Conservation (phyloP, 2,329 filamentous ascomycete genomes). For the Epichloe gansuensis region DNA sequence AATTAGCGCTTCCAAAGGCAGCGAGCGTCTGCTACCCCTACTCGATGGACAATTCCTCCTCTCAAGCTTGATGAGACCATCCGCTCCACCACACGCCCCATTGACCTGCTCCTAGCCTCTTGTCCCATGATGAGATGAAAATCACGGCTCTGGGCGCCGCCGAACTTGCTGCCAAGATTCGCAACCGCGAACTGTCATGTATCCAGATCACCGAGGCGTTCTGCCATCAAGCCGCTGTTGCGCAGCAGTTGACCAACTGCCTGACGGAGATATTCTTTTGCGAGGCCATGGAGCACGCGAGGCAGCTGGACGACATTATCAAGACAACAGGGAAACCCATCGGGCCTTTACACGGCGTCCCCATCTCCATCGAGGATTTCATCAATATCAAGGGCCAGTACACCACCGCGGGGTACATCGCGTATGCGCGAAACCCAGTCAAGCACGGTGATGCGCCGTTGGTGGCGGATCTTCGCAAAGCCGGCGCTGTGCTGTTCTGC, state of each 20-base stretch:
- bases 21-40: slow-evolving; percentile 5
- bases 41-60: slow-evolving; percentile 7
- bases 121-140: slow-evolving; percentile 11
- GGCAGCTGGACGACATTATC: slow-evolving; percentile 27
- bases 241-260: slow-evolving; percentile 24
- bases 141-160: slow-evolving; percentile 11
- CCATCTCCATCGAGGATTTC: slow-evolving; percentile 27
- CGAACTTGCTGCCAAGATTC: slow-evolving; percentile 9
- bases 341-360: slow-evolving; percentile 47
- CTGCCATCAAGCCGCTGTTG: slow-evolving; percentile 16
- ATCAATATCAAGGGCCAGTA: slow-evolving; percentile 5
- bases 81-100: slow-evolving; percentile 4
- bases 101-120: slow-evolving; percentile 6
- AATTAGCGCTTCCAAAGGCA: slow-evolving; percentile 5
- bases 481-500: slow-evolving; percentile 35
- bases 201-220: slow-evolving; percentile 16
- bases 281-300: slow-evolving; percentile 31
- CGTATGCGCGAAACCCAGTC: slow-evolving; percentile 17
- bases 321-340: slow-evolving; percentile 5
- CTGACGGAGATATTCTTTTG: slow-evolving; percentile 38
- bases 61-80: slow-evolving; percentile 6
- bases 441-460: slow-evolving; percentile 4
- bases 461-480: slow-evolving; percentile 4
- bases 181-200: slow-evolving; percentile 10
- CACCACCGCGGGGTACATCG: slow-evolving; percentile 7